Conservation (phyloP, 257 asterid genomes). For the Nicotiana obtusifolia region DNA sequence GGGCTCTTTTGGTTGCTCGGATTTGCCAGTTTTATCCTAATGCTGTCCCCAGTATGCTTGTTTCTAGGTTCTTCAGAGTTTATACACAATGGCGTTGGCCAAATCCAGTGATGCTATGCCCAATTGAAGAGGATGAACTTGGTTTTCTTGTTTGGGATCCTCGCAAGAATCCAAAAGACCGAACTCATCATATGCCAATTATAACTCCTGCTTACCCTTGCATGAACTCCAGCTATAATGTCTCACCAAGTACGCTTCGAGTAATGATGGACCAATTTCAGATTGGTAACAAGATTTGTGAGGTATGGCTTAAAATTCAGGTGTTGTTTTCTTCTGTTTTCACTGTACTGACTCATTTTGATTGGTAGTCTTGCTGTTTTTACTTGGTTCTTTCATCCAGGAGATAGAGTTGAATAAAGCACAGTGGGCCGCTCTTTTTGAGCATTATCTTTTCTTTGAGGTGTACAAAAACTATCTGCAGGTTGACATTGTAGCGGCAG, state of each 20-base stretch:
- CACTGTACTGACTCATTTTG: neutral
- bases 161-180: slow-evolving; percentile 31
- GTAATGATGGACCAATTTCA: slow-evolving; percentile 39
- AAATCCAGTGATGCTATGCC: slow-evolving; percentile 43
- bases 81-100: slow-evolving; percentile 48
- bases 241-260: slow-evolving; percentile 40
- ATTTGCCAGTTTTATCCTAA: slow-evolving; percentile 41
- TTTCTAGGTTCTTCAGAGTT: slow-evolving; percentile 41
- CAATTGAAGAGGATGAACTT: slow-evolving; percentile 33
- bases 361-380: neutral
- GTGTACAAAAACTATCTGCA: slow-evolving; percentile 39
- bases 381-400: slow-evolving; percentile 15
- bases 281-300: slow-evolving; percentile 33
- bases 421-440: slow-evolving; percentile 29
- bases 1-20: slow-evolving; percentile 39
- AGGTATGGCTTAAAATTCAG: slow-evolving; percentile 17
- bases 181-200: slow-evolving; percentile 39
- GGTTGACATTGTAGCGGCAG: slow-evolving; percentile 30
- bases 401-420: slow-evolving; percentile 28
- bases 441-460: slow-evolving; percentile 33
- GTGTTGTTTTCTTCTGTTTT: neutral
- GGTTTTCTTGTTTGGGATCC: slow-evolving; percentile 45
- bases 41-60: slow-evolving; percentile 40
- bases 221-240: slow-evolving; percentile 46
- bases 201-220: slow-evolving; percentile 42